Percentiles rank a stretch among this genome's conserved stretches.
Conservation (phyloP, 257 asterid genomes). For the Penstemon davidsonii region DNA sequence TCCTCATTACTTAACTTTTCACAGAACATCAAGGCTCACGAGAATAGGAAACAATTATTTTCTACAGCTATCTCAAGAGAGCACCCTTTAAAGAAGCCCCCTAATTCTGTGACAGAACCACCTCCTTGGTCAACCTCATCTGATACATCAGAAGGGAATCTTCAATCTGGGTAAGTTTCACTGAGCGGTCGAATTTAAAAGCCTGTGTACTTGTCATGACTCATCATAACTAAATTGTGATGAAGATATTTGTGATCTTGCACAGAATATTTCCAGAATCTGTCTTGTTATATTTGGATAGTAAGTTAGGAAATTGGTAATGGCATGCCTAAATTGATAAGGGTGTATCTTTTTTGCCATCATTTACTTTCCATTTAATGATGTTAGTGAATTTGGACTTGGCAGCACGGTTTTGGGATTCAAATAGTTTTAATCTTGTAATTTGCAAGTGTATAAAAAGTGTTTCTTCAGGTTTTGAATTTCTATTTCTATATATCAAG, state of each 20-base stretch:
- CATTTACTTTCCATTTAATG: neutral
- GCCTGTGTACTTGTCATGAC: conserved; percentile 18
- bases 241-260: neutral
- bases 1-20: conserved; percentile 20
- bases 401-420: neutral
- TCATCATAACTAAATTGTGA: neutral
- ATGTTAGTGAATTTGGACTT: conserved; percentile 8
- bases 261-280: neutral
- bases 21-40: conserved; percentile 79
- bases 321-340: neutral
- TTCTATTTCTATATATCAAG: neutral
- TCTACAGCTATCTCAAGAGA: conserved; percentile 75
- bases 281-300: conserved; percentile 12
- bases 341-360: neutral
- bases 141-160: conserved; percentile 38
- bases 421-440: neutral
- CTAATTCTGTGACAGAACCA: conserved; percentile 45
- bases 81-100: conserved; percentile 57
- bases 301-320: neutral
- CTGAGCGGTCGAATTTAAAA: conserved; percentile 10
- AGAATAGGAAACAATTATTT: conserved; percentile 71
- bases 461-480: neutral
- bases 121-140: conserved; percentile 65
- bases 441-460: conserved; percentile 1
- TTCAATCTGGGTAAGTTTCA: conserved; percentile 40